Base-by-base conservation (phyloP, 768 basidiomycete genomes). In the Hericium coralloides region DNA sequence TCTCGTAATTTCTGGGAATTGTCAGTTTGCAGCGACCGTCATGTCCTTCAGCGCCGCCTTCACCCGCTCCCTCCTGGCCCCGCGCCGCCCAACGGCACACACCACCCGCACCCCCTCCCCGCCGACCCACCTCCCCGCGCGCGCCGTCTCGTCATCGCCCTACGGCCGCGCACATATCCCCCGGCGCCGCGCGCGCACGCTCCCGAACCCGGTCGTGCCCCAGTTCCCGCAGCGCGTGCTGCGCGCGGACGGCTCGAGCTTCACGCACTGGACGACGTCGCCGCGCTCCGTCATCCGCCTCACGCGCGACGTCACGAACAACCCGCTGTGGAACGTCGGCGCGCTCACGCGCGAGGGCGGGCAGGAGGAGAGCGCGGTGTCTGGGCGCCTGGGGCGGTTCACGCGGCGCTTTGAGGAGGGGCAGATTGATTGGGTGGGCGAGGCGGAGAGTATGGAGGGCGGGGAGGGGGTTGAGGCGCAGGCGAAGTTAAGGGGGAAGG, bases 301-400 rank as follows among this genome's bases (percentile, higher is more conserved):
- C 49, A 89, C 92, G 18, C 83, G 92, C 43, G 93, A 95, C 65
- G 85, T 89, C 52, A 90, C 89, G 15, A 97, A 93, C 68, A 85
- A 93, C 64, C 89, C 93, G 1, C 70, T 92, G 6, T 97, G 89
- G 87, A 89, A 90, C 65, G 81, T 87, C 2, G 79, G 81, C 3
- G 72, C 74, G 1, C 67, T 84, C 49, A 67, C 63, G 43, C 70
- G 73, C 38, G 67, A 69, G 56, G 65, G 69, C 36, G 72, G 74
- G 52, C 84, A 84, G 61, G 88, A 88, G 59, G 89, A 89, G 65
- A 82, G 74, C 59, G 82, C 82, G 52, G 80, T 81, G 50, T 81
- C 84, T 1, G 93, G 93, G 7, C 76, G 93, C 12, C 71, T 95
- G 65, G 89, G 90, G 12, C 76, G 91, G 64, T 95, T 92, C 71